Evolutionary conservation across 2,329 filamentous ascomycete species (phyloP), one percentile per base, ranked within the genome.

Genomic region (Monosporascus sp.): DNA sequence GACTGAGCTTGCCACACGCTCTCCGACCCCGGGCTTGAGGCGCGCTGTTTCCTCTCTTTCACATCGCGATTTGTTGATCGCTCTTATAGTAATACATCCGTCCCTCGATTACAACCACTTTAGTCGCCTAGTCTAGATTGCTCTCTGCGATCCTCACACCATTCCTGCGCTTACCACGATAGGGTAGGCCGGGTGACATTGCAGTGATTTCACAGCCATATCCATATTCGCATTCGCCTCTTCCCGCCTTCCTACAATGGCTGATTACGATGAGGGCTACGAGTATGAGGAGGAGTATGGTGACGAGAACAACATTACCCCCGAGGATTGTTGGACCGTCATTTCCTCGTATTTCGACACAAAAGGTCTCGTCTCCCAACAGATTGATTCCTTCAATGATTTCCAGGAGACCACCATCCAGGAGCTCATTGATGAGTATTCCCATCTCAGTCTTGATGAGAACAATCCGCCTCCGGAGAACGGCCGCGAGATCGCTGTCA

Each of bases 241-340:
- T 45, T n/a, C 17, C 43, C 11, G 11, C 11, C 20, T 26, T 17
- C n/a, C 20, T 24, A 46, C 38, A 60, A 82, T 82, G 79, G 78
- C 78, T 28, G 78, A 79, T 55, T 81, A 83, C 70, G 79, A 81
- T 52, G 79, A 82, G 52, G 78, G 81, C 50, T 81, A 85, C 58
- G 89, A 91, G 68, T 86, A 87, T 56, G 83, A 85, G 60, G 81
- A 82, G 58, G 82, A 85, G 59, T 88, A 87, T 64, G 84, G 81
- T 55, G 85, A 88, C 57, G 85, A 83, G 37, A 82, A 86, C 57
- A 78, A 78, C 63, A 96, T 97, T 75, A 96, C 92, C 26, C 90
- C 92, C 56, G 94, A 97, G 77, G 95, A 99, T 74, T 97, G 91
- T 78, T 99, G 95, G 94, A 89, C 88, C 60, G 93, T 97, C 67